These are phyloP conservation scores for Globisporangium okanoganense DNA, from an alignment of 352 stramenopile genomes.

Conservation along the genomic window DNA sequence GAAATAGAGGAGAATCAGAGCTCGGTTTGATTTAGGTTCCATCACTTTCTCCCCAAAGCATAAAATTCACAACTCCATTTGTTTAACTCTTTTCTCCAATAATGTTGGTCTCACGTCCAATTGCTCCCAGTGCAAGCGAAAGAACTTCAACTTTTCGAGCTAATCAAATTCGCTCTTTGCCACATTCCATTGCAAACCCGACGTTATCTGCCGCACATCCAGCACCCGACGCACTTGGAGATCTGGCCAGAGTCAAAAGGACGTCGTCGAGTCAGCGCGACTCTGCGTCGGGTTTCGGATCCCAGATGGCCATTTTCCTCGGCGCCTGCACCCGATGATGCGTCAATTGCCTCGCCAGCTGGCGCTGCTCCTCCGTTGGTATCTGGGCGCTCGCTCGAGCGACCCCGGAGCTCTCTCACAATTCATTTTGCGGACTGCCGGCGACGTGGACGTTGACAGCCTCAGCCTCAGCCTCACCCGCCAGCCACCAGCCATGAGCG, in stretches of 20 bases:
- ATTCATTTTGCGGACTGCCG: not conserved
- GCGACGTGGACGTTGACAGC: not conserved
- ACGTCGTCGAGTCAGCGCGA: not conserved
- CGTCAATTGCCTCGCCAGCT: not conserved
- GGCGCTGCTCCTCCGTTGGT: not conserved
- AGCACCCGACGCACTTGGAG: no score
- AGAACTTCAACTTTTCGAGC: not conserved
- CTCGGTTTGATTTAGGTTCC: no score
- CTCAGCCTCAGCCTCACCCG: not conserved
- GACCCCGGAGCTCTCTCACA: not conserved
- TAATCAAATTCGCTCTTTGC: no score
- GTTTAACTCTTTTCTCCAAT: no score
- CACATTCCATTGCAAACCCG: not conserved
- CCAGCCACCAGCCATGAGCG: conserved; percentile 9
- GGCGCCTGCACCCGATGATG: not conserved
- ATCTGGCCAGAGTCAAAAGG: no score
- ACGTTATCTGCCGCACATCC: no score
- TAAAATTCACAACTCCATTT: no score
- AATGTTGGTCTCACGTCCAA: no score
- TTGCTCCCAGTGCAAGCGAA: not conserved
- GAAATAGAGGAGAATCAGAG: no score
- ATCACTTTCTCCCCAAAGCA: no score
- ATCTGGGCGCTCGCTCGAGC: not conserved
- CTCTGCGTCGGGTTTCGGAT: not conserved
- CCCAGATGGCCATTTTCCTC: conserved; percentile 1